Base-by-base conservation (phyloP, 2,329 filamentous ascomycete species). In the Epichloe amarillans region DNA sequence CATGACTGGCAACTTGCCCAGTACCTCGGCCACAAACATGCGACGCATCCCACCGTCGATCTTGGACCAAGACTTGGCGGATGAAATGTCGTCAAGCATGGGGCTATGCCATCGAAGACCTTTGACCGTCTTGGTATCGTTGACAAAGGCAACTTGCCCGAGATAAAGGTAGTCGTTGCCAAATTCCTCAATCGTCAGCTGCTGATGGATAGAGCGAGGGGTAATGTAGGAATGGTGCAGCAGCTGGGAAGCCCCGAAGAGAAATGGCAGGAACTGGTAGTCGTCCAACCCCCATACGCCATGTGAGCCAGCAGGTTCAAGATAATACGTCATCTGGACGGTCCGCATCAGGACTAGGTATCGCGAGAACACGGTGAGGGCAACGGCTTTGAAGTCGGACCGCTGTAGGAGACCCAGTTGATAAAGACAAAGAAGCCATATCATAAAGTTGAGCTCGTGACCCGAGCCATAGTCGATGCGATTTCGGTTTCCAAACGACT, bases 211-310 rank as follows among this genome's bases (percentile, higher is more conserved):
- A 23, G 75, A 84, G 61, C 80, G 77, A 45, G 80, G 87, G 33
- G 79, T 95, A 64, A 86, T 86, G 66, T 77, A 95, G 41, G 74
- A 85, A 64, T 98, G 93, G 56, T 87, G 80, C 15, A 93, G 73
- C 17, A 96, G 77, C 68, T 98, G 94, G 23, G 89, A 84, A 37
- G 93, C 89, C 19, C 93, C 93, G 56, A 97, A 94, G 12, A 98
- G 78, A 64, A 97, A 98, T 0, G 94, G 93, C 1, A 96, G 72
- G 69, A 98, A 98, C 58, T 94, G 90, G 69, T 98, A 96, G 66
- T 98, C 93, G 61, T 98, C 93, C 2, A 98, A 73, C 17, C 93
- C 93, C 93, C 93, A 98, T 23, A 98, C 93, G 40, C 93, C 93
- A 65, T 98, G 93, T 1, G 91, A 96, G 14, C 93, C 93, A 0